Evolutionary conservation across 2,329 filamentous ascomycete genomes (phyloP).

Genomic region (Beauveria medogensis): DNA sequence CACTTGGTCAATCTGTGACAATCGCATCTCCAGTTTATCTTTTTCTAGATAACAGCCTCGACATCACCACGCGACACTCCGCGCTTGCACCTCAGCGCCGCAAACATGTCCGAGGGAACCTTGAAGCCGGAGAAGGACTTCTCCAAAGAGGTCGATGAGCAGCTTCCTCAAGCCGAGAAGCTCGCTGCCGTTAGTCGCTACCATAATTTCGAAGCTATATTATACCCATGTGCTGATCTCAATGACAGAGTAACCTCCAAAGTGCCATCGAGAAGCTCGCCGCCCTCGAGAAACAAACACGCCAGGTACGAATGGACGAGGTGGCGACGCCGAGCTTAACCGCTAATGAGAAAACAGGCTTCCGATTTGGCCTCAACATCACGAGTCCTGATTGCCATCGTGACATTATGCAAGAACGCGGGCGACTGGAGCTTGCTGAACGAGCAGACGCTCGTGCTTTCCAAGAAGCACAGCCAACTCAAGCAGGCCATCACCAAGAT

Average conservation of each 20-base stretch:
- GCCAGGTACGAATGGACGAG: constrained; percentile 61
- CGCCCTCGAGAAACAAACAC: constrained; percentile 87
- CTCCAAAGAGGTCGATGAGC: constrained; percentile 88
- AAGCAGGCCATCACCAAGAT: constrained; percentile 99
- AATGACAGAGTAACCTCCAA: constrained; percentile 61
- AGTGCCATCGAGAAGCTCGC: constrained; percentile 90
- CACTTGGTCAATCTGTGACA: not conserved
- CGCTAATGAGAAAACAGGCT: constrained; percentile 47
- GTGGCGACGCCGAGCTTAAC: not conserved
- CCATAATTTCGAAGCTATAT: constrained; percentile 12
- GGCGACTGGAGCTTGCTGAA: constrained; percentile 93
- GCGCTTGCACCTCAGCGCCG: constrained; percentile 10
- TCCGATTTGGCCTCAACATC: constrained; percentile 95
- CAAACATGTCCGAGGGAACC: constrained; percentile 68
- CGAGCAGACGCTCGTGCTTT: constrained; percentile 89
- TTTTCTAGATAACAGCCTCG: not conserved
- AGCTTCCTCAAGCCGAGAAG: constrained; percentile 83
- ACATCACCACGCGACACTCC: not conserved
- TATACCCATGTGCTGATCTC: not conserved
- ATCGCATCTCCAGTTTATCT: not conserved
- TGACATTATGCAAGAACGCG: constrained; percentile 88
- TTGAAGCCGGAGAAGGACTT: constrained; percentile 98
- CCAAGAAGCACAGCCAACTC: constrained; percentile 99
- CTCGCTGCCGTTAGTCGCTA: constrained; percentile 67
- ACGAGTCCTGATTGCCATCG: constrained; percentile 75